These are phyloP conservation scores for Henckelia pumila DNA, from an alignment of 257 asterid genomes.

Conservation along the genomic window DNA sequence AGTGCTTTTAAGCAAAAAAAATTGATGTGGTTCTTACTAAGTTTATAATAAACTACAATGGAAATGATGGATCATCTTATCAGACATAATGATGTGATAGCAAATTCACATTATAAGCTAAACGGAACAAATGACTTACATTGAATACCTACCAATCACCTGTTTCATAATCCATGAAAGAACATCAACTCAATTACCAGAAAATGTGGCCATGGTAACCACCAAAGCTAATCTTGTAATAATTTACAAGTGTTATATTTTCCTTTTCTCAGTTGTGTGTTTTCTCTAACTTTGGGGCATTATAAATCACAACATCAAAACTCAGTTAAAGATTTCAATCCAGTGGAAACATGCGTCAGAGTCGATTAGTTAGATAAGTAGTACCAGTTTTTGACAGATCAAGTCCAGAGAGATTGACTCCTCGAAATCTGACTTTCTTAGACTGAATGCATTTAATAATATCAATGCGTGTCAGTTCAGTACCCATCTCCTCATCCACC, in stretches of 20 bases:
- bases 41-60: neutral
- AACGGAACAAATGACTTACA: conserved; percentile 6
- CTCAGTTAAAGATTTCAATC: conserved; percentile 1
- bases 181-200: conserved; percentile 1
- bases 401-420: conserved; percentile 88
- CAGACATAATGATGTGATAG: neutral
- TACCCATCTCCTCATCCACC: conserved; percentile 74
- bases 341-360: conserved; percentile 15
- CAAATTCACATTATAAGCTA: conserved; percentile 9
- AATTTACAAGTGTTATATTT: conserved; percentile 10
- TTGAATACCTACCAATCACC: conserved; percentile 6
- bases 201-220: conserved; percentile 9
- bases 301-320: conserved; percentile 4
- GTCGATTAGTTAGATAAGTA: conserved; percentile 20
- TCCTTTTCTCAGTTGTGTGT: neutral
- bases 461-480: conserved; percentile 84
- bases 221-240: conserved; percentile 6
- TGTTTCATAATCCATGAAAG: conserved; percentile 14
- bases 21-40: neutral
- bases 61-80: conserved; percentile 10
- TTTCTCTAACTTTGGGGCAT: neutral
- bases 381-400: conserved; percentile 92
- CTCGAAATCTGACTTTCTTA: conserved; percentile 86
- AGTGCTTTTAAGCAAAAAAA: neutral
- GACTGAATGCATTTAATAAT: conserved; percentile 94